A percentile compares a stretch with the other conserved stretches of the same genome.
phyloP scores from a whole-genome alignment of 257 asterid genomes.

The Oldenlandia corymbosa region DNA sequence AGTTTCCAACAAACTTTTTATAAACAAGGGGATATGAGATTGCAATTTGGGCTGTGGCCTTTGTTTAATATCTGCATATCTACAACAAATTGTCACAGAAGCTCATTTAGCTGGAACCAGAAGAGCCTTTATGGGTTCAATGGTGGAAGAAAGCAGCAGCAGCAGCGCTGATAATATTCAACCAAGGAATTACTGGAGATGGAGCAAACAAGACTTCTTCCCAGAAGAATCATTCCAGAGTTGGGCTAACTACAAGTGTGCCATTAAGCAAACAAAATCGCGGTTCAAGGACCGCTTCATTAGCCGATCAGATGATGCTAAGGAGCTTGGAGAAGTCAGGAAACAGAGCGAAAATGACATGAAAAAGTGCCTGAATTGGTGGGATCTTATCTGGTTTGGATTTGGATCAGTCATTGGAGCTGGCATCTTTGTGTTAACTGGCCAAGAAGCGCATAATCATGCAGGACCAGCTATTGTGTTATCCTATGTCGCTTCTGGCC shows the following conservation, averaged over 20 bases:
- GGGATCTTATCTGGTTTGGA: constrained; percentile 38
- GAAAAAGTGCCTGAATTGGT: constrained; percentile 30
- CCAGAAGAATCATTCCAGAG: constrained; percentile 37
- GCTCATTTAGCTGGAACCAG: neutral
- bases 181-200: constrained; percentile 26
- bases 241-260: constrained; percentile 26
- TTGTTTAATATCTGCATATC: neutral
- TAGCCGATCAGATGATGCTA: constrained; percentile 23
- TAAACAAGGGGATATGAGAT: no score
- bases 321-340: constrained; percentile 23
- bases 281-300: constrained; percentile 29
- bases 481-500: constrained; percentile 27
- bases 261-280: constrained; percentile 18
- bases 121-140: constrained; percentile 8
- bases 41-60: no score
- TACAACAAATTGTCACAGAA: neutral
- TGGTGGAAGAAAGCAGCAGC: constrained; percentile 14
- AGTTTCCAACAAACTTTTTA: no score
- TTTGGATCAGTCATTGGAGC: constrained; percentile 40
- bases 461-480: constrained; percentile 34
- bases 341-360: constrained; percentile 29
- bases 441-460: constrained; percentile 26
- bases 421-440: constrained; percentile 34
- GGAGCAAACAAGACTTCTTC: constrained; percentile 29
- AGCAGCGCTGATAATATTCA: constrained; percentile 4